Conservation (phyloP, 1,284 basidiomycete species). For the Wallemia hederae region DNA sequence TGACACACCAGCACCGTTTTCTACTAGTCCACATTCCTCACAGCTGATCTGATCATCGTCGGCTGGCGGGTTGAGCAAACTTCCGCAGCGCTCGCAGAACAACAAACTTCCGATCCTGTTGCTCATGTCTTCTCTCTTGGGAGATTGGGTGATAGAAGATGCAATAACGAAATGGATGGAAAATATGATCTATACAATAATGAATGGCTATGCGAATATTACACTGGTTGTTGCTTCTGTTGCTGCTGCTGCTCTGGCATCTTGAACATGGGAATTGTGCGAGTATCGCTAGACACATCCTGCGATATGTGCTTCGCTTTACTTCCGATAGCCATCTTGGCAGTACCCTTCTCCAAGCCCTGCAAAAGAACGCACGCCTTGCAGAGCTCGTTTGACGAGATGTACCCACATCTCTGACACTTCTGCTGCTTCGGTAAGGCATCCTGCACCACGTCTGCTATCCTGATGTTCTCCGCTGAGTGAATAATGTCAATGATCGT, state of each 20-base stretch:
- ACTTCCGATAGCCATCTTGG: slow-evolving; percentile 25
- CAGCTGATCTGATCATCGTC: slow-evolving; percentile 48
- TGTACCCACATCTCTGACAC: slow-evolving; percentile 65
- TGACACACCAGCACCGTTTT: slow-evolving; percentile 54
- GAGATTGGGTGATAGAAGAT: neutral
- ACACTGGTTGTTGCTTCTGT: neutral
- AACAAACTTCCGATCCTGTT: slow-evolving; percentile 43
- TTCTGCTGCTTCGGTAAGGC: slow-evolving; percentile 50
- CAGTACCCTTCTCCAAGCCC: slow-evolving; percentile 60
- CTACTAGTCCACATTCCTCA: slow-evolving; percentile 58
- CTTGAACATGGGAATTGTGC: neutral
- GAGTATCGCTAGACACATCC: neutral
- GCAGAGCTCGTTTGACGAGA: slow-evolving; percentile 70
- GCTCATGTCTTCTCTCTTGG: neutral
- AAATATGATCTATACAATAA: neutral
- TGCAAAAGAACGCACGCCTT: slow-evolving; percentile 69
- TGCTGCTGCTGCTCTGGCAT: neutral
- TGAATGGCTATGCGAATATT: neutral
- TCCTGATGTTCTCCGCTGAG: slow-evolving; percentile 64
- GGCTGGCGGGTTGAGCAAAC: slow-evolving; percentile 60
- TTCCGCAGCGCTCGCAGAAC: slow-evolving; percentile 79
- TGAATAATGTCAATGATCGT: slow-evolving; percentile 95
- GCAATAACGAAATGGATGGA: neutral
- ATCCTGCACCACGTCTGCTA: slow-evolving; percentile 44
- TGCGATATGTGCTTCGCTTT: slow-evolving; percentile 1